phyloP scores from a whole-genome alignment of 148 eudicot species.

The Camellia japonica region DNA sequence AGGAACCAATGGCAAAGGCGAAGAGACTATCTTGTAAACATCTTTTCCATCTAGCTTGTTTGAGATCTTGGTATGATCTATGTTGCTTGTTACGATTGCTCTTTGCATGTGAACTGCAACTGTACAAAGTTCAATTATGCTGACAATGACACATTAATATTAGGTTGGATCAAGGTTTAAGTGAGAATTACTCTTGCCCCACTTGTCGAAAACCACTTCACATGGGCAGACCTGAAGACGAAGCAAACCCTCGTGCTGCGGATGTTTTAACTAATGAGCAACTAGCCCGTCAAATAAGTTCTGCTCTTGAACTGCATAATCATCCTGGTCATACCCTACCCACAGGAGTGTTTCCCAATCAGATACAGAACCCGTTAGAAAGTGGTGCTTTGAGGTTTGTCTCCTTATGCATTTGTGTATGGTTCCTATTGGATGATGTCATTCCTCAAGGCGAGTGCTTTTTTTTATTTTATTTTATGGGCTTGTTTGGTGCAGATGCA shows the following conservation, averaged over 20 bases:
- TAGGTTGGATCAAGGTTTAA: slow-evolving; percentile 94
- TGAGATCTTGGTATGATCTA: slow-evolving; percentile 82
- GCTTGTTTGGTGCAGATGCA: no score
- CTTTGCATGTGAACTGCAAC: neutral
- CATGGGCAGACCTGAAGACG: slow-evolving; percentile 62
- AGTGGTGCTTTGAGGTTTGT: slow-evolving; percentile 73
- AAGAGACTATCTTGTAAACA: slow-evolving; percentile 94
- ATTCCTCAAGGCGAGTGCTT: neutral
- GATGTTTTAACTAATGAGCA: slow-evolving; percentile 75
- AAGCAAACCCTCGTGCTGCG: slow-evolving; percentile 35
- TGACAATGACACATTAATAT: slow-evolving; percentile 21
- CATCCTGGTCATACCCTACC: slow-evolving; percentile 43
- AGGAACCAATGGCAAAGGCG: slow-evolving; percentile 99
- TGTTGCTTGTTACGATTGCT: neutral
- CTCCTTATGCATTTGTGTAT: neutral
- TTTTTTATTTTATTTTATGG: neutral
- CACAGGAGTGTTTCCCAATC: slow-evolving; percentile 53
- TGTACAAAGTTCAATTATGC: neutral
- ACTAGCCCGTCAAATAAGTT: slow-evolving; percentile 81
- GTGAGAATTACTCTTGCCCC: slow-evolving; percentile 86
- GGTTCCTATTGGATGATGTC: neutral
- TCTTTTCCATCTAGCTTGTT: slow-evolving; percentile 91
- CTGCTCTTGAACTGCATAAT: slow-evolving; percentile 55
- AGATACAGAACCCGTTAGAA: slow-evolving; percentile 54
- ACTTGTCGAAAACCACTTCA: slow-evolving; percentile 98